Base-by-base conservation (phyloP, 352 stramenopile genomes). In the Phytophthora sojae region DNA sequence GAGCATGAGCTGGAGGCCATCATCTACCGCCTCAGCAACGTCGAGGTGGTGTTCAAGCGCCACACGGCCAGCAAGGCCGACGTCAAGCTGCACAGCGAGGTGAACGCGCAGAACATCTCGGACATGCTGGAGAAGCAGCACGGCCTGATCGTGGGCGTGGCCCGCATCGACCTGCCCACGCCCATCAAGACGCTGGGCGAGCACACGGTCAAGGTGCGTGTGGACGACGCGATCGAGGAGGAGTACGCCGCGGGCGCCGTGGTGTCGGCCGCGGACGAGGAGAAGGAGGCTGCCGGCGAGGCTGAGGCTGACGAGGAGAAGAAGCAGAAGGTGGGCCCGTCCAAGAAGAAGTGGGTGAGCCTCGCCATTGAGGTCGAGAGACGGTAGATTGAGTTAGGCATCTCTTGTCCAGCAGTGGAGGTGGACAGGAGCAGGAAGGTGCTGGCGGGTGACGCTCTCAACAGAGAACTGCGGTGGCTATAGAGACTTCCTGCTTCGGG, bases 101-200 rank as follows among this genome's bases (percentile, higher is more conserved):
- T 92, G 70, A 93, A 85, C 44, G 85, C 84, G 23, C 76, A 94
- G 74, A 91, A 94, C 72, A 95, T 96, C 61, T 92, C 86, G 54
- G 87, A 96, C 59, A 92, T 90, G 83, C 61, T 96, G 19, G 87
- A 95, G 65, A 95, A 93, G 76, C 85, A 96, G 74, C 75, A 90
- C 67, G 86, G 82, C 44, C 86, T 96, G 57, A 85, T 94, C 54
- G 87, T 96, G 54, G 89, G 89, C 47, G 79, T 93, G 19, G 89
- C 89, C 5, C 86, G 89, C 53, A 90, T 96, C 50, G 73, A 93
- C 37, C 73, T 96, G 55, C 79, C 86, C 11, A 76, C 77, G 6
- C 85, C 86, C 21, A 90, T 96, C 75, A 96, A 94, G 85, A 93
- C 85, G 37, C 76, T 93, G 12, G 89, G 89, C 62, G 79, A 83